Evolutionary conservation across 1,284 basidiomycete species (phyloP), one percentile per base, ranked within the genome.

Genomic region (Ganoderma leucocontextum): DNA sequence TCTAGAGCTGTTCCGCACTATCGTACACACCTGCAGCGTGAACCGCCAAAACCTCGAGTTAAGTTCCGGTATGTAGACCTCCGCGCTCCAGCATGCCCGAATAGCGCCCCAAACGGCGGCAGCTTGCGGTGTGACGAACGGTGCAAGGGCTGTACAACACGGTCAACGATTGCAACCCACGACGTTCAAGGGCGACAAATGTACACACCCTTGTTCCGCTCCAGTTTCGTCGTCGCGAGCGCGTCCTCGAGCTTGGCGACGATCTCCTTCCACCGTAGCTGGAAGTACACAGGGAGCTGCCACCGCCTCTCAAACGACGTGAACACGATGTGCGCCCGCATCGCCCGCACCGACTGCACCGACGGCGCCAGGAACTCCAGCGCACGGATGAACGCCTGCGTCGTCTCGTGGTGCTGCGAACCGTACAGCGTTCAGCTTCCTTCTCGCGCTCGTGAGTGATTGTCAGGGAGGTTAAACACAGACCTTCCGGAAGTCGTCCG

Each of bases 211-310:
- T 81, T 83, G 53, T 76, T 78, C 10, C 82, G 78, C 57, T 86
- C 85, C 35, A 89, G 76, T 60, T 80, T 81, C 22, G 82, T 79
- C n/a, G 75, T 76, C 13, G 80, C 77, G 33, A 97, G 80, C 0
- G 82, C 81, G 10, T 90, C 88, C 80, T 98, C 97, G 17, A 97
- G 81, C 58, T 85, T 85, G 0, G 85, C 81, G 1, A 97, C 90
- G 64, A 98, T 94, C 75, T 98, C 96, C 78, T 98, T 97, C 92
- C 96, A 97, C n/a, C 97, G 88, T 72, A 99, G 84, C 78, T 99
- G 97, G 80, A 98, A 99, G 78, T 99, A 99, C 19, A 99, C 94
- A 0, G 95, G 94, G 7, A 99, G 85, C 78, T 99, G 97, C 97
- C 97, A 99, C 52, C 96, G 86, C 66, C 89, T 86, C 76, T 93